phyloP scores from a whole-genome alignment of 2,329 filamentous ascomycete species.

The Zymoseptoria passerinii region DNA sequence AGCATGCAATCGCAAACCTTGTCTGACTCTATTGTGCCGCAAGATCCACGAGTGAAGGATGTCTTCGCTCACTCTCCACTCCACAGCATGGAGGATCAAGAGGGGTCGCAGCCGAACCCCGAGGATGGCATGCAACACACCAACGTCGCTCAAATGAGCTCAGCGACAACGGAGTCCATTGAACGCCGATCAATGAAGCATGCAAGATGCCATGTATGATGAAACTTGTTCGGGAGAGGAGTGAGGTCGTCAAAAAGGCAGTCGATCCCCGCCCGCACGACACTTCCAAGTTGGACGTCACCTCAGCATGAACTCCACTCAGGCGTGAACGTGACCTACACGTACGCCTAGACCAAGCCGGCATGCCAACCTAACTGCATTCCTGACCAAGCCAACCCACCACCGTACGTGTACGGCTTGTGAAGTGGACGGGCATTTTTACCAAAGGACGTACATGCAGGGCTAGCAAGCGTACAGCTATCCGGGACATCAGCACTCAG shows the following conservation, averaged over 20 bases:
- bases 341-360: too few relatives aligned
- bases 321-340: too few relatives aligned
- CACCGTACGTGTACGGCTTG: not conserved
- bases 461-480: too few relatives aligned
- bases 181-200: not conserved
- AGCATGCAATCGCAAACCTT: not conserved
- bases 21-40: not conserved
- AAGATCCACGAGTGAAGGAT: not conserved
- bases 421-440: too few relatives aligned
- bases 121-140: slow-evolving; percentile 3
- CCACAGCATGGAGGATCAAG: not conserved
- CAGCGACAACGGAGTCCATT: slow-evolving; percentile 2
- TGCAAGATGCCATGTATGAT: not conserved
- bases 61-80: not conserved
- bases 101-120: slow-evolving; percentile 12
- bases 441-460: too few relatives aligned
- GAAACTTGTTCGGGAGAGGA: not conserved
- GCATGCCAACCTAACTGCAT: too few relatives aligned
- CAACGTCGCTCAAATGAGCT: not conserved
- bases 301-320: too few relatives aligned
- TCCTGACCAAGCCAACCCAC: too few relatives aligned
- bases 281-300: slow-evolving; percentile 1
- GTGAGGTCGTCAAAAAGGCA: not conserved
- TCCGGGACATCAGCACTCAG: too few relatives aligned
- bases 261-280: not conserved